Base-by-base conservation (phyloP, 495 filamentous ascomycete genomes). In the Neurospora cerealis region DNA sequence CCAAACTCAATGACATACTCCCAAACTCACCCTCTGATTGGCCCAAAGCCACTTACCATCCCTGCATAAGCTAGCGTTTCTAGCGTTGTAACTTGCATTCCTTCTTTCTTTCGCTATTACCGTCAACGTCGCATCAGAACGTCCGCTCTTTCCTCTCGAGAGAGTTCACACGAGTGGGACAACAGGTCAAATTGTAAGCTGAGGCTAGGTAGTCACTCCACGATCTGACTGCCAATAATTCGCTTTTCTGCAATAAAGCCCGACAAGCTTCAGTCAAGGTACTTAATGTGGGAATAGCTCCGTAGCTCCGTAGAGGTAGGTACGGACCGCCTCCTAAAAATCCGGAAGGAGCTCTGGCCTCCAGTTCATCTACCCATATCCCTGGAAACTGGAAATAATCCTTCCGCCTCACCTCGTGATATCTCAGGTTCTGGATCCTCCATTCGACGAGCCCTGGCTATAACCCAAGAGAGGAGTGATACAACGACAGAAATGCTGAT, bases 1-100 rank as follows among this genome's bases (percentile, higher is more conserved):
- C 44, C 39, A 5, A 15, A 40, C 39, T 10, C 44, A 21, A 21
- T 46, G 3, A 34, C 32, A 34, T 34, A 10, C 17, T 46, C 19
- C 2, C 17, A 11, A 54, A 54, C 21, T 10, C n/a, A 60, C 3
- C 46, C 36, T 74, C 78, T 77, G 46, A 84, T 86, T 86, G 83
- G 84, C 37, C 60, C 37, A 36, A 72, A 74, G 40, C 39, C 76
- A 80, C 76, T 81, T 75, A 77, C 79, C 66, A 79, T 78, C 81
- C 83, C 78, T 83, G 82, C 74, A 44, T 71, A 13, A 8, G 5
- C 24, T 28, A 48, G 0, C 46, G 46, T 54, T 6, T 54, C 46
- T 54, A 54, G 46, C 46, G 46, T 54, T 54, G 2, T n/a, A 54
- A 28, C 46, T 54, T 2, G 0, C 46, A 54, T 54, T 54, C 46